Evolutionary conservation across 768 basidiomycete species (phyloP).

Genomic region (Suillus subaureus): DNA sequence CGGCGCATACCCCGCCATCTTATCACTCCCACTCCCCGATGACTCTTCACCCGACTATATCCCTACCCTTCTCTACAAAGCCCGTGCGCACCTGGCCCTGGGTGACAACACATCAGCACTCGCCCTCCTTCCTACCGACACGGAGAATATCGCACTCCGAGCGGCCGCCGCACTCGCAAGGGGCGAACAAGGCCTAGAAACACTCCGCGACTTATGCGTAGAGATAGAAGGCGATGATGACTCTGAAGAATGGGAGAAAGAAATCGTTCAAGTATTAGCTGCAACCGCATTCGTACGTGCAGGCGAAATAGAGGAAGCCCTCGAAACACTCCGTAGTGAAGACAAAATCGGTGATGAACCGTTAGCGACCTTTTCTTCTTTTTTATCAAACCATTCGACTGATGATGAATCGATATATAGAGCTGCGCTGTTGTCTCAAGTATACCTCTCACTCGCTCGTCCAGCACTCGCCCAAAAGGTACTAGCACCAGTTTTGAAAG

Average conservation of each 20-base stretch:
- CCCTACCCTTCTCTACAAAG: slow-evolving; percentile 72
- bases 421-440: slow-evolving; percentile 79
- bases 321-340: slow-evolving; percentile 78
- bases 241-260: slow-evolving; percentile 67
- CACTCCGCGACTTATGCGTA: slow-evolving; percentile 81
- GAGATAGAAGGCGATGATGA: slow-evolving; percentile 83
- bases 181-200: slow-evolving; percentile 66
- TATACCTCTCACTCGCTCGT: slow-evolving; percentile 89
- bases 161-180: slow-evolving; percentile 76
- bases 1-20: slow-evolving; percentile 70
- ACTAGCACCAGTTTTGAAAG: slow-evolving; percentile 79
- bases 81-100: slow-evolving; percentile 76
- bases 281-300: slow-evolving; percentile 86
- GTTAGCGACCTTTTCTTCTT: slow-evolving; percentile 49
- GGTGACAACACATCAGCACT: slow-evolving; percentile 58
- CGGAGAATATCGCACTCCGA: slow-evolving; percentile 68
- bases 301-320: slow-evolving; percentile 87
- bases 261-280: slow-evolving; percentile 74
- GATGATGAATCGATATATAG: slow-evolving; percentile 44
- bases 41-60: slow-evolving; percentile 63
- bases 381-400: slow-evolving; percentile 1
- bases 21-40: slow-evolving; percentile 57
- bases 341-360: slow-evolving; percentile 84
- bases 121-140: slow-evolving; percentile 54
- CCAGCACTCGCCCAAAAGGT: slow-evolving; percentile 86